A percentile compares a stretch with the other conserved stretches of the same genome.
These are phyloP conservation scores for Taphrina flavorubra DNA, from an alignment of 1,139 yeast species.

Conservation along the genomic window DNA sequence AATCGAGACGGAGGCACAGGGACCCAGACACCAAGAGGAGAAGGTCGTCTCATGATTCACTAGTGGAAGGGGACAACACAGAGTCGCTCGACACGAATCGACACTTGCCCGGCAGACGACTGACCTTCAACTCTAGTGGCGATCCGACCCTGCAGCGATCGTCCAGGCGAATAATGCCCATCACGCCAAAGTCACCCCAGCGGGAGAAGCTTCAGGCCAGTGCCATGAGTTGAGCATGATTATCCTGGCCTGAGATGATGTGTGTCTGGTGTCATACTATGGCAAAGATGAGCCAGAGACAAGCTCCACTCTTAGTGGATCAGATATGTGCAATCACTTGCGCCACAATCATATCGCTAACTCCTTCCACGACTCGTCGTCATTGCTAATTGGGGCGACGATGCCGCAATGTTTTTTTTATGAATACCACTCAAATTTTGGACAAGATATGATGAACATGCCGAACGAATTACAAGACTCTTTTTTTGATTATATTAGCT, in stretches of 20 bases:
- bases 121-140: slow-evolving; percentile 22
- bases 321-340: no score
- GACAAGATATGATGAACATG: background rate
- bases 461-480: no score
- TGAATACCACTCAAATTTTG: no score
- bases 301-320: no score
- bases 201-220: slow-evolving; percentile 13
- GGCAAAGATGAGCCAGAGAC: no score
- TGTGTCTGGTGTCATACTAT: no score
- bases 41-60: background rate
- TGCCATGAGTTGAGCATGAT: slow-evolving; percentile 14
- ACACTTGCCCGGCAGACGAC: slow-evolving; percentile 1
- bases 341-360: no score
- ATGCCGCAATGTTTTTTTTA: no score
- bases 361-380: no score
- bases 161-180: background rate
- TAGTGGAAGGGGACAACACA: background rate
- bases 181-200: slow-evolving; percentile 17
- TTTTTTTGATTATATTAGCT: background rate
- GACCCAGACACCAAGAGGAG: background rate
- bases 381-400: no score
- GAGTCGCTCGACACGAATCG: background rate
- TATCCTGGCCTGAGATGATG: no score
- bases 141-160: background rate
- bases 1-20: background rate